These are phyloP conservation scores for Nakazawaea pomicola DNA, from an alignment of 805 yeast genomes.

Conservation along the genomic window DNA sequence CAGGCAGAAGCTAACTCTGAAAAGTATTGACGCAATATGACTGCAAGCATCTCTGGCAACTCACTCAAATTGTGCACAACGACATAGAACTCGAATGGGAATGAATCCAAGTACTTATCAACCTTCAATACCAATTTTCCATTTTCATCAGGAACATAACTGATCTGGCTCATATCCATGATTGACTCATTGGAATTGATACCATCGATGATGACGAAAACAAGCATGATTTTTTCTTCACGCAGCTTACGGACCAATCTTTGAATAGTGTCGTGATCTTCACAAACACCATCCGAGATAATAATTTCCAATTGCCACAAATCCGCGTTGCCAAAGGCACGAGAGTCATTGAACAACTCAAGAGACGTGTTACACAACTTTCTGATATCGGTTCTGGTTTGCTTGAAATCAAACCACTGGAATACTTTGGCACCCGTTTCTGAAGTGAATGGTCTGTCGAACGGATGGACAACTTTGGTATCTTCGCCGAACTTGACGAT, in stretches of 20 bases:
- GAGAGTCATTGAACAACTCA: constrained; percentile 59
- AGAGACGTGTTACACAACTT: constrained; percentile 69
- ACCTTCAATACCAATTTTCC: constrained; percentile 76
- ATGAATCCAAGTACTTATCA: constrained; percentile 79
- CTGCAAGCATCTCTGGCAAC: constrained; percentile 85
- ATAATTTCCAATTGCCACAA: constrained; percentile 93
- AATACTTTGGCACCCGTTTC: constrained; percentile 82
- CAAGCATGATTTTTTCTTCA: constrained; percentile 90
- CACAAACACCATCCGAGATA: constrained; percentile 95
- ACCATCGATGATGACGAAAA: constrained; percentile 91
- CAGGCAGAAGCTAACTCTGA: constrained; percentile 49
- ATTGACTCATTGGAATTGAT: constrained; percentile 80
- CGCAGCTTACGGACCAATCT: constrained; percentile 86
- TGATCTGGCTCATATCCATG: constrained; percentile 91
- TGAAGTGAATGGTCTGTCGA: constrained; percentile 76
- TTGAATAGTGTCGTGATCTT: constrained; percentile 80
- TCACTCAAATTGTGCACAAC: constrained; percentile 87
- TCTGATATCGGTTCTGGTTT: constrained; percentile 79
- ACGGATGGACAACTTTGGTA: constrained; percentile 82
- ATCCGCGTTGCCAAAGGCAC: constrained; percentile 43
- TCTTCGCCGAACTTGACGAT: constrained; percentile 87
- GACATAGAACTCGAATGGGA: constrained; percentile 96
- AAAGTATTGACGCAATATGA: constrained; percentile 89
- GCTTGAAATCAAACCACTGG: constrained; percentile 88
- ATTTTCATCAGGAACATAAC: constrained; percentile 60